These are phyloP conservation scores for Rhodofomes roseus DNA, from an alignment of 1,284 basidiomycete species.

Conservation along the genomic window DNA sequence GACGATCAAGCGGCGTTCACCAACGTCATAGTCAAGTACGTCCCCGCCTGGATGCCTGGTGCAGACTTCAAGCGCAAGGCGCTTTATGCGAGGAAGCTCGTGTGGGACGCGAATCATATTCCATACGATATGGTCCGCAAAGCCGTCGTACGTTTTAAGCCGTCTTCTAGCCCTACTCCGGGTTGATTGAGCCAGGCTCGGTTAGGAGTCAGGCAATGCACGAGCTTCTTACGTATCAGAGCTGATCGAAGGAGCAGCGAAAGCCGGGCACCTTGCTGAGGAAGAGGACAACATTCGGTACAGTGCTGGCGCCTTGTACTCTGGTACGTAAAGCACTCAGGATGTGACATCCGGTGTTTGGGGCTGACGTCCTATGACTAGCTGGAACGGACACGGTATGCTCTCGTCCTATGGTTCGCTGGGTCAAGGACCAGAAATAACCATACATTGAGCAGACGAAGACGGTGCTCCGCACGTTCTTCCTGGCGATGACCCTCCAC, in stretches of 20 bases:
- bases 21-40: constrained; percentile 22
- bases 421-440: neutral
- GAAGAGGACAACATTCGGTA: constrained; percentile 1
- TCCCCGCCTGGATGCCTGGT: constrained; percentile 36
- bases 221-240: neutral
- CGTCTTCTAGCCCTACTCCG: neutral
- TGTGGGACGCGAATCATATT: constrained; percentile 17
- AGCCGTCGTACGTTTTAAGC: constrained; percentile 13
- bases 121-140: constrained; percentile 23
- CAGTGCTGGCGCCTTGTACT: constrained; percentile 19
- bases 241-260: neutral
- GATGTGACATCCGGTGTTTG: neutral
- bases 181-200: too few species aligned
- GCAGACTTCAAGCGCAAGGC: constrained; percentile 29
- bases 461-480: constrained; percentile 15
- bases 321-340: constrained; percentile 10
- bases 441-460: constrained; percentile 4
- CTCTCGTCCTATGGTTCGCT: neutral
- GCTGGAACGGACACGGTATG: neutral
- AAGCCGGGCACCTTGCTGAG: constrained; percentile 6
- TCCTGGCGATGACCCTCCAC: constrained; percentile 27
- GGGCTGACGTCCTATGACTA: neutral
- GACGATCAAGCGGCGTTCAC: neutral
- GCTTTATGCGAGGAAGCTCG: constrained; percentile 14
- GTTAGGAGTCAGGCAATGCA: neutral